These are phyloP conservation scores for Salicornia ramosissima DNA, from an alignment of 148 eudicot species.

Conservation along the genomic window DNA sequence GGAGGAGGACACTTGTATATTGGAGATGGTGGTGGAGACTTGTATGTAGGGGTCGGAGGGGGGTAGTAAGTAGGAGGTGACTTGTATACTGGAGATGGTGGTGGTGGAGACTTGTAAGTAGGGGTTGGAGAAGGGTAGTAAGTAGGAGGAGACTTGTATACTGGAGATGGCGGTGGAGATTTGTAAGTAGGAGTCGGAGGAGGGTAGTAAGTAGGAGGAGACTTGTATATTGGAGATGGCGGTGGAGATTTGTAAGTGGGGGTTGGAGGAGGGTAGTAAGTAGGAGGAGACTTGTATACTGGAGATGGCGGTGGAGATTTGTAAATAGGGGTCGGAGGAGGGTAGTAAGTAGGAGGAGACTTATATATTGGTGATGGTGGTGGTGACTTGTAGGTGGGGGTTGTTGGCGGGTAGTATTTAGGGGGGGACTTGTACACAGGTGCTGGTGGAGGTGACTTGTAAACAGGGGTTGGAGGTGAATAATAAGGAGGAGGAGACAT, in stretches of 20 bases:
- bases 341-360: constrained; percentile 10
- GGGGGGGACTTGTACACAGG: constrained; percentile 26
- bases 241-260: constrained; percentile 24
- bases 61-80: background rate
- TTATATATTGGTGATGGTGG: background rate
- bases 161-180: no score
- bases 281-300: no score
- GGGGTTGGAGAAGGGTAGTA: constrained; percentile 17
- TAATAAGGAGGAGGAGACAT: constrained; percentile 21
- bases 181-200: background rate
- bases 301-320: constrained; percentile 16
- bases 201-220: constrained; percentile 15
- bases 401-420: constrained; percentile 11
- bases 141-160: constrained; percentile 15
- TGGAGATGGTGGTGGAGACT: background rate
- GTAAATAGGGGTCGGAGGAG: constrained; percentile 22
- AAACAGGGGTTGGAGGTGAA: background rate
- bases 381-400: constrained; percentile 14
- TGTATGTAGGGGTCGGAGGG: background rate
- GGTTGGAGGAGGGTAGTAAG: constrained; percentile 5
- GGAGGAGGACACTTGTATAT: no score
- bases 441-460: constrained; percentile 14
- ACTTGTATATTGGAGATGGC: constrained; percentile 10
- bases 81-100: background rate
- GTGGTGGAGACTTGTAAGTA: no score